Evolutionary conservation across 2,329 filamentous ascomycete species (phyloP), one percentile per base, ranked within the genome.

Genomic region (Exophiala sp.): DNA sequence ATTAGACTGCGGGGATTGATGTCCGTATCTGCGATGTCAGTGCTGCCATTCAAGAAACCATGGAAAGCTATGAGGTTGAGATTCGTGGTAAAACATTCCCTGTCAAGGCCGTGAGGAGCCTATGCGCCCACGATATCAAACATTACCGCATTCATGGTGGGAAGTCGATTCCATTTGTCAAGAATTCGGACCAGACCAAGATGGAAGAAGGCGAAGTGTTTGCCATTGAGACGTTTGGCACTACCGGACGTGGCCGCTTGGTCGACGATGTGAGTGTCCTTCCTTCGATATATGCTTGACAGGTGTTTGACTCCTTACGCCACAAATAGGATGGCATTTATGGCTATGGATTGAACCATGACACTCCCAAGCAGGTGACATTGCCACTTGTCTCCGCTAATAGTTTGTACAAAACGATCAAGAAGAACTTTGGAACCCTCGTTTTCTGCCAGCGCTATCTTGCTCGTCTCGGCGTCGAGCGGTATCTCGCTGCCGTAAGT

Each of bases 401-500:
- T 54, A 74, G 75, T 5, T 65, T 86, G 38, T 73, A 81, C 56
- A 81, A 79, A 62, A 79, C 73, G 0, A 85, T 86, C 62, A 75
- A 79, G 46, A 77, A 82, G 61, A 83, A 85, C 55, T 86, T 86
- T 54, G 80, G 82, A 16, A 82, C 78, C 0, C 62, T 86, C 24
- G 79, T 82, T 1, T 86, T 85, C 63, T 83, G 75, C 52, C 75
- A 82, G 16, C 78, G 83, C 6, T 85, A 85, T 58, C 74, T 86
- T 24, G 82, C 86, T 40, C 77, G 81, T n/a, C 69, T 86, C n/a
- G 83, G 83, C 0, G 65, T 79, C 14, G 75, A 84, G 41, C 75
- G 77, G 32, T 86, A 86, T 59, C 66, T 83, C 46, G 75, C 80
- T 1, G 83, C 81, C 1, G 77, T 83, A 66, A 70, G 75, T 65